Evolutionary conservation across 1,139 yeast genomes (phyloP).

Genomic region (Meyerozyma sp.): DNA sequence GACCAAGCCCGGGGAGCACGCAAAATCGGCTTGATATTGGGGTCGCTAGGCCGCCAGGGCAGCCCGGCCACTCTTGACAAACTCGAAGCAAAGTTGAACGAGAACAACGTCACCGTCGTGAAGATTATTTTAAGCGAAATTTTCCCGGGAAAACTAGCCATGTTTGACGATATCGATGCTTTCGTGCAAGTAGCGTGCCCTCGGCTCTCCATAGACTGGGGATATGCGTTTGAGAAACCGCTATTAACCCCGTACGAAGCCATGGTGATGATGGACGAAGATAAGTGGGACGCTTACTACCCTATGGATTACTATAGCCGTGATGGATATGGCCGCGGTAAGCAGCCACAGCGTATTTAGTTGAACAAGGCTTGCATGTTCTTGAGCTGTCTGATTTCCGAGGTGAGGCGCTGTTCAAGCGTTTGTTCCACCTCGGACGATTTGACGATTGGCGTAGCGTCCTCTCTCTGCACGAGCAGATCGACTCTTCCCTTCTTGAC

Average conservation of each 20-base stretch:
- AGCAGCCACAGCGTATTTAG: constrained; percentile 42
- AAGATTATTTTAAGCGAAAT: constrained; percentile 87
- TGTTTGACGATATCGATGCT: constrained; percentile 90
- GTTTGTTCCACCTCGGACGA: constrained; percentile 12
- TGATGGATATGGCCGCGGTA: constrained; percentile 93
- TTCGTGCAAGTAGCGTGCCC: constrained; percentile 99
- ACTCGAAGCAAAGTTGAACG: constrained; percentile 48
- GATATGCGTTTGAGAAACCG: constrained; percentile 93
- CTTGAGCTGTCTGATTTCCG: constrained; percentile 10
- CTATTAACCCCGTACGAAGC: constrained; percentile 94
- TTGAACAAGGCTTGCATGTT: constrained; percentile 1
- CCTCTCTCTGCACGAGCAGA: constrained; percentile 3
- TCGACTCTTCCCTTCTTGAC: constrained; percentile 49
- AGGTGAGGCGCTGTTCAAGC: constrained; percentile 9
- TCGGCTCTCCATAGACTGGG: constrained; percentile 95
- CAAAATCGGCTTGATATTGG: constrained; percentile 79
- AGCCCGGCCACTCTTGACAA: constrained; percentile 68
- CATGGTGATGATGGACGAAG: constrained; percentile 79
- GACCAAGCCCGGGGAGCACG: constrained; percentile 51
- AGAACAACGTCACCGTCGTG: constrained; percentile 62
- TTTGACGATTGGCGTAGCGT: not conserved
- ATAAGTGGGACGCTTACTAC: constrained; percentile 68
- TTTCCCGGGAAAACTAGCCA: constrained; percentile 88
- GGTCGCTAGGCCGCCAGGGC: constrained; percentile 98
- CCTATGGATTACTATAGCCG: constrained; percentile 95